These are phyloP conservation scores for Acanthamoeba triangularis DNA, from an alignment of 208 protist genomes.

Conservation along the genomic window DNA sequence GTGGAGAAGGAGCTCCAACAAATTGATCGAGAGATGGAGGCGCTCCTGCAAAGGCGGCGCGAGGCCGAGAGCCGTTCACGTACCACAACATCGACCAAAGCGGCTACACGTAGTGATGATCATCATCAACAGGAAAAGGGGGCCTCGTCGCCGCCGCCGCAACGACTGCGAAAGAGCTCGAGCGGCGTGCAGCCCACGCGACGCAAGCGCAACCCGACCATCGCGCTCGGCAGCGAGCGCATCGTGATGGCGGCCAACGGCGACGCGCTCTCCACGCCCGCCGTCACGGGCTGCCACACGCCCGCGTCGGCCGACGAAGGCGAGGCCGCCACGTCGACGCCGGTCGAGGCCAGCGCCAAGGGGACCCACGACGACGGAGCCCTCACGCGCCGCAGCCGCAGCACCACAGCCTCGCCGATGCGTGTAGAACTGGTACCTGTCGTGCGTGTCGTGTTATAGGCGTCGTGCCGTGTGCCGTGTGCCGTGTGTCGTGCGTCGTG, in stretches of 20 bases:
- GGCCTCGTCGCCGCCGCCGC: not conserved
- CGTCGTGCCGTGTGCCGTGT: not conserved
- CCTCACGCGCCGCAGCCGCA: no score
- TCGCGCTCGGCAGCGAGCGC: conserved; percentile 21
- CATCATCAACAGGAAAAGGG: not conserved
- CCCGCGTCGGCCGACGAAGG: not conserved
- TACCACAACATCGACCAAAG: no score
- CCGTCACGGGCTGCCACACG: not conserved
- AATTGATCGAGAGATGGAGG: conserved; percentile 28
- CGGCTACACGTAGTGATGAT: not conserved
- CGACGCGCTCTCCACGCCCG: not conserved
- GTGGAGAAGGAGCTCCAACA: not conserved
- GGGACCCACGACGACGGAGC: no score
- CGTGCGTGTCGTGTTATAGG: not conserved
- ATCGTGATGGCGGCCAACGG: not conserved
- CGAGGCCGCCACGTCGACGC: no score
- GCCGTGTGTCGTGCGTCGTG: not conserved
- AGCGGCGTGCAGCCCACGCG: not conserved
- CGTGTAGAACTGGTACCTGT: no score
- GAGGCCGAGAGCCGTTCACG: not conserved
- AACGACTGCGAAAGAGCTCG: not conserved
- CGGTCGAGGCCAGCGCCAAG: no score
- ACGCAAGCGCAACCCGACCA: conserved; percentile 39
- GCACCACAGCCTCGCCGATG: no score
- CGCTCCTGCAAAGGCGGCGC: not conserved